phyloP scores from a whole-genome alignment of 2,329 filamentous ascomycete species.

The Diaporthe sp. region DNA sequence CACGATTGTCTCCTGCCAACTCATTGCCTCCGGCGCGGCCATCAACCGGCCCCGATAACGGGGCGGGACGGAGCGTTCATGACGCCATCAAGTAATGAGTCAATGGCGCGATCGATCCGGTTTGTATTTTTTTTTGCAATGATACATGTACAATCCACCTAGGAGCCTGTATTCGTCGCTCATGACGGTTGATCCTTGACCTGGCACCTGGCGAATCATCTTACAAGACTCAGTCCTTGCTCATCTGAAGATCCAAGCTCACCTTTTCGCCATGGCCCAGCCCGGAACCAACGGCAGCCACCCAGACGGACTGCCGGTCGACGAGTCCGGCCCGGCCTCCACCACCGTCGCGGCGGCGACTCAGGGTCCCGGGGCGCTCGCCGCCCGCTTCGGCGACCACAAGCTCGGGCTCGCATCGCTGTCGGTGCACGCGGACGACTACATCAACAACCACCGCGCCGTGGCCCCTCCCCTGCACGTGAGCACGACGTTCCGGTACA shows the following conservation, averaged over 20 bases:
- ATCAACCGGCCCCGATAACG: conserved; percentile 28
- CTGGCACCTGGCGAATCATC: no score
- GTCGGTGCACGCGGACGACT: conserved; percentile 87
- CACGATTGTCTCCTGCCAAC: conserved; percentile 1
- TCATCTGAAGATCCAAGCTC: neutral
- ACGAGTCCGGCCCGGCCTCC: conserved; percentile 32
- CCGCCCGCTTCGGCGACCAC: conserved; percentile 50
- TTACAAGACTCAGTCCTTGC: neutral
- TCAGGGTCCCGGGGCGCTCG: conserved; percentile 46
- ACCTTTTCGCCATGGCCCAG: conserved; percentile 17
- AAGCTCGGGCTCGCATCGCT: conserved; percentile 74
- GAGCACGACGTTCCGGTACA: conserved; percentile 92
- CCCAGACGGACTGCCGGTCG: conserved; percentile 29
- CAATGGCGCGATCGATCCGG: neutral
- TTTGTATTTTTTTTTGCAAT: neutral
- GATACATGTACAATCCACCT: no score
- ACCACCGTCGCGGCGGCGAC: conserved; percentile 5
- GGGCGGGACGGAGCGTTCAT: conserved; percentile 29
- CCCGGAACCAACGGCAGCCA: conserved; percentile 21
- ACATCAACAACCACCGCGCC: conserved; percentile 79
- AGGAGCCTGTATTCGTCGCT: neutral
- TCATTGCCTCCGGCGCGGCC: neutral
- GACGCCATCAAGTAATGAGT: conserved; percentile 18
- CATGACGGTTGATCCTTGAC: neutral
- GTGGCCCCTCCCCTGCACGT: conserved; percentile 92